Evolutionary conservation across 2,329 filamentous ascomycete genomes (phyloP).

Genomic region (Colletotrichum sp.): DNA sequence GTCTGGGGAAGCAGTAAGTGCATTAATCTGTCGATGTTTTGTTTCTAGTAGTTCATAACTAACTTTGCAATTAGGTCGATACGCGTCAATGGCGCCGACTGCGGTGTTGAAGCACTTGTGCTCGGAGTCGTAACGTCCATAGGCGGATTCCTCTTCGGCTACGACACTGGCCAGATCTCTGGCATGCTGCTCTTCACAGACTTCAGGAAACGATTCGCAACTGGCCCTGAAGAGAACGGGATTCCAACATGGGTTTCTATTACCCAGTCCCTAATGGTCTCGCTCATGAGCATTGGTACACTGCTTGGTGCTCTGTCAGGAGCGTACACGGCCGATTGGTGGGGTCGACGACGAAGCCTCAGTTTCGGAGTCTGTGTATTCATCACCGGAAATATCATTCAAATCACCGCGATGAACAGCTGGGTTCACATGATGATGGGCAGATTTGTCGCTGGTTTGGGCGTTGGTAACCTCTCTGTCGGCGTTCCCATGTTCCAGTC

Average conservation of each 20-base stretch:
- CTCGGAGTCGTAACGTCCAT: slow-evolving; percentile 60
- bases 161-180: slow-evolving; percentile 67
- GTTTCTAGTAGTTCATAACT: neutral
- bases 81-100: slow-evolving; percentile 47
- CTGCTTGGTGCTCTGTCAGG: slow-evolving; percentile 58
- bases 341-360: slow-evolving; percentile 62
- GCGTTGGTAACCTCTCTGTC: slow-evolving; percentile 70
- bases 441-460: slow-evolving; percentile 70
- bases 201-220: slow-evolving; percentile 62
- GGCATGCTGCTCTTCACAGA: slow-evolving; percentile 55
- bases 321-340: slow-evolving; percentile 61
- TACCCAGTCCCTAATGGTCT: slow-evolving; percentile 58
- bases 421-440: slow-evolving; percentile 74
- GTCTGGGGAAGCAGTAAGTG: slow-evolving; percentile 17
- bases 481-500: slow-evolving; percentile 72
- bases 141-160: slow-evolving; percentile 68
- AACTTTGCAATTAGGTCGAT: slow-evolving; percentile 35
- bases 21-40: neutral
- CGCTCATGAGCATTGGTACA: slow-evolving; percentile 60
- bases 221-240: slow-evolving; percentile 38
- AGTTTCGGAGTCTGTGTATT: slow-evolving; percentile 61
- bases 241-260: slow-evolving; percentile 43
- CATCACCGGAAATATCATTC: slow-evolving; percentile 68
- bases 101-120: slow-evolving; percentile 43
- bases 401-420: slow-evolving; percentile 61